Evolutionary conservation across 2,329 filamentous ascomycete species (phyloP).

Genomic region (Cryphonectria naterciae): DNA sequence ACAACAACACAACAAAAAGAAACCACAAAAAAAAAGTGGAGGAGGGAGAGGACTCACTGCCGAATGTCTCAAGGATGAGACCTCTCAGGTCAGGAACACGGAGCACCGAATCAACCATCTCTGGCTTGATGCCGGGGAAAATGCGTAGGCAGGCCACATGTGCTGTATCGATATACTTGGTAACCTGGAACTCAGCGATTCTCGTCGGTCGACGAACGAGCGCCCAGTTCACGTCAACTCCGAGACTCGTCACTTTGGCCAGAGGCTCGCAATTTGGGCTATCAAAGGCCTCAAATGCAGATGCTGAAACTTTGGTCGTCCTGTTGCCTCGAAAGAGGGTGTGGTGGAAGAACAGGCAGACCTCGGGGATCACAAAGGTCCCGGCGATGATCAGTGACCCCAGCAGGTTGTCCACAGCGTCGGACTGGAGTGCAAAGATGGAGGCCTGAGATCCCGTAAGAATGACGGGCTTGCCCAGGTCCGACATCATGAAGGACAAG

Average conservation of each 20-base stretch:
- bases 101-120: conserved; percentile 87
- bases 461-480: conserved; percentile 88
- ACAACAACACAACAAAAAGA: background rate
- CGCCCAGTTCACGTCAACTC: conserved; percentile 81
- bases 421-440: conserved; percentile 88
- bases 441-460: conserved; percentile 82
- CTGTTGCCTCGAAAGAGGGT: conserved; percentile 87
- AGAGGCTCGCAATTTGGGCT: conserved; percentile 85
- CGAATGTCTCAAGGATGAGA: conserved; percentile 88
- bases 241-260: conserved; percentile 78
- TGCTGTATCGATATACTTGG: conserved; percentile 78
- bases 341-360: conserved; percentile 93
- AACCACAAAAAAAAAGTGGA: background rate
- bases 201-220: conserved; percentile 74
- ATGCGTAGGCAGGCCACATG: conserved; percentile 88
- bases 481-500: conserved; percentile 89
- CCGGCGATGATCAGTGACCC: conserved; percentile 88
- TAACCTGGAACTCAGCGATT: conserved; percentile 75
- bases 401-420: conserved; percentile 88
- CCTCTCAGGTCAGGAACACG: conserved; percentile 76
- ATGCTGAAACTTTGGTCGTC: conserved; percentile 84
- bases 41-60: conserved; percentile 38
- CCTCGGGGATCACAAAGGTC: conserved; percentile 90
- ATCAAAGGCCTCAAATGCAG: conserved; percentile 84
- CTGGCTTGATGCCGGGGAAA: conserved; percentile 90